Conservation (phyloP, 164 flowering plant species). For the Akebia trifoliata region DNA sequence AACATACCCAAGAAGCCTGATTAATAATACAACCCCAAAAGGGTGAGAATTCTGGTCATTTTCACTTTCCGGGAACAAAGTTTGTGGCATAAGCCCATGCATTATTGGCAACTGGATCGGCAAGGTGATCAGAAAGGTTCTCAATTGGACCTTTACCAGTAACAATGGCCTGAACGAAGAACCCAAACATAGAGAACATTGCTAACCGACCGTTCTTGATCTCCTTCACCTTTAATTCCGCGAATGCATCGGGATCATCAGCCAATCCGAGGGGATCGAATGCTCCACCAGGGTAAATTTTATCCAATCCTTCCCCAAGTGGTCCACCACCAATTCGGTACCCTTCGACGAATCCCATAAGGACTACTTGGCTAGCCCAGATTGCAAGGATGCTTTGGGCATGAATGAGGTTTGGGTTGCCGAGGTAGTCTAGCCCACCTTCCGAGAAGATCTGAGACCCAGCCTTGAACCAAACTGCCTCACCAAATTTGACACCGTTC, state of each 20-base stretch:
- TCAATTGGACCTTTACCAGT: constrained; percentile 82
- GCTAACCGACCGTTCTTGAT: constrained; percentile 69
- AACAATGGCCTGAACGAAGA: constrained; percentile 81
- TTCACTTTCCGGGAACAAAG: constrained; percentile 75
- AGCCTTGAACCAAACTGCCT: constrained; percentile 28
- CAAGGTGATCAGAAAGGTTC: constrained; percentile 66
- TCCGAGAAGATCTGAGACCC: constrained; percentile 29
- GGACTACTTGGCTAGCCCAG: constrained; percentile 24
- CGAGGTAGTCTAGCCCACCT: constrained; percentile 24
- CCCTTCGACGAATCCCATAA: constrained; percentile 28
- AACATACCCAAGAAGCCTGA: too few species aligned
- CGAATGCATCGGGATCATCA: constrained; percentile 77
- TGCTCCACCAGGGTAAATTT: constrained; percentile 25
- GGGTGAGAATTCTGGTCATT: not conserved
- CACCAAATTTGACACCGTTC: constrained; percentile 25
- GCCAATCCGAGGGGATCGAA: constrained; percentile 65
- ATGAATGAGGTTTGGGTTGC: constrained; percentile 27
- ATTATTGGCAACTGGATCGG: constrained; percentile 72
- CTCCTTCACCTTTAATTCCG: constrained; percentile 81
- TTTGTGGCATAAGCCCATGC: constrained; percentile 85
- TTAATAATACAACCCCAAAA: too few species aligned
- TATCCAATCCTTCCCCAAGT: constrained; percentile 23
- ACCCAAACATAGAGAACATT: constrained; percentile 79
- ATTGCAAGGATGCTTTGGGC: constrained; percentile 31
- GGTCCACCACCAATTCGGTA: constrained; percentile 27